Evolutionary conservation across 2,329 filamentous ascomycete genomes (phyloP).

Genomic region (Zymoseptoria tritici): DNA sequence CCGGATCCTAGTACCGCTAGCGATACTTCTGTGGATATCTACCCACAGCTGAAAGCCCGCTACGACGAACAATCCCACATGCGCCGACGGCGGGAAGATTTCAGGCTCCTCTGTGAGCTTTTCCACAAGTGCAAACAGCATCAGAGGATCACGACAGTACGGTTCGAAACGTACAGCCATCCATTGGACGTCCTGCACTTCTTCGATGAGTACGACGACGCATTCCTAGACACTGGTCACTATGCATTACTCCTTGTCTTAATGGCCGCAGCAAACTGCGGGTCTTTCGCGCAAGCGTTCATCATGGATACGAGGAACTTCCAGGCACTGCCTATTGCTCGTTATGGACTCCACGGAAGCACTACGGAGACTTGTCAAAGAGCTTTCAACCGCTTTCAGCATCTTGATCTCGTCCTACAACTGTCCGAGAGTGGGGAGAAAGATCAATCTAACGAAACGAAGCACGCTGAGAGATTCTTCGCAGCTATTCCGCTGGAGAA

Average conservation of each 20-base stretch:
- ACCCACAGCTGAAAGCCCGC: neutral
- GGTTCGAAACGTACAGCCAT: neutral
- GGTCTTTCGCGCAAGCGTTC: neutral
- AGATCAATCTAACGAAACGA: neutral
- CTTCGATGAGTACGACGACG: neutral
- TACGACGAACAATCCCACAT: neutral
- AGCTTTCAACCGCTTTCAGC: neutral
- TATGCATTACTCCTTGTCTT: neutral
- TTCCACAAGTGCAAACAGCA: neutral
- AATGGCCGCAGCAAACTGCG: neutral
- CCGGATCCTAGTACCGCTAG: neutral
- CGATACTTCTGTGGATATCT: neutral
- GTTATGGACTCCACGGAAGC: neutral
- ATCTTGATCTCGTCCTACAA: neutral
- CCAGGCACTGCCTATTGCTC: neutral
- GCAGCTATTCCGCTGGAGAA: neutral
- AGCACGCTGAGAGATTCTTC: neutral
- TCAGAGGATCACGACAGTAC: neutral
- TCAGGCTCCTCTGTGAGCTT: neutral
- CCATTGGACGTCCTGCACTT: neutral
- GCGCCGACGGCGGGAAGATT: neutral
- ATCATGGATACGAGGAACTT: neutral
- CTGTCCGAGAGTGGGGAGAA: neutral
- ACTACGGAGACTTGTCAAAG: neutral
- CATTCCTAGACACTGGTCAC: neutral